These are phyloP conservation scores for Boletales sp. DNA, from an alignment of 768 basidiomycete species.

Conservation along the genomic window DNA sequence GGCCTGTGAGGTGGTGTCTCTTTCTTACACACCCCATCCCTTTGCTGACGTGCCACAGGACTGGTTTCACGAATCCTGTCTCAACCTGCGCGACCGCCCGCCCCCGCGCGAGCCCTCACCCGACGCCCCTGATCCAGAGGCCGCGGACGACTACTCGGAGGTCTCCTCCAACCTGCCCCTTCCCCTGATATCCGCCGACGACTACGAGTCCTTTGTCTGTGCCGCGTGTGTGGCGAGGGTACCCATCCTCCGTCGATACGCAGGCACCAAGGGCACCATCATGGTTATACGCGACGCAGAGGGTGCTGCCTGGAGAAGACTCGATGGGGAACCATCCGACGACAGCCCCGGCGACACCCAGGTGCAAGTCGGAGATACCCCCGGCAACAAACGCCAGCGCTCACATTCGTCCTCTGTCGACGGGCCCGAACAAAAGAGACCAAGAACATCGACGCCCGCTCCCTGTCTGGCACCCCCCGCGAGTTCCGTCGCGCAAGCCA, in stretches of 20 bases:
- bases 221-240: conserved; percentile 59
- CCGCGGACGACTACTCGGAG: conserved; percentile 54
- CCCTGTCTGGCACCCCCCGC: conserved; percentile 56
- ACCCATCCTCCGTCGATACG: conserved; percentile 52
- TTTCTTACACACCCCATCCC: too few species aligned
- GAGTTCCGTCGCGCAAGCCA: conserved; percentile 42
- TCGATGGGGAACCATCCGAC: conserved; percentile 32
- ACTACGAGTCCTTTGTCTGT: conserved; percentile 79
- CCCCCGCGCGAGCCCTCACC: conserved; percentile 41
- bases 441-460: conserved; percentile 35
- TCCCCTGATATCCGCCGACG: conserved; percentile 59
- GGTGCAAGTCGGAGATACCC: background rate
- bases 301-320: conserved; percentile 49
- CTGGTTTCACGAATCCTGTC: conserved; percentile 90
- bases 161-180: conserved; percentile 63
- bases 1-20: conserved; percentile 63
- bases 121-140: conserved; percentile 2
- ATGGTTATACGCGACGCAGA: conserved; percentile 57
- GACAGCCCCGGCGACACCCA: too few species aligned
- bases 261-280: conserved; percentile 63
- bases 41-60: conserved; percentile 45
- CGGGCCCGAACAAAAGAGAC: conserved; percentile 40
- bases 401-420: conserved; percentile 26
- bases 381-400: conserved; percentile 43
- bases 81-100: conserved; percentile 71